phyloP scores from a whole-genome alignment of 164 flowering plant genomes.

The Aristolochia contorta region DNA sequence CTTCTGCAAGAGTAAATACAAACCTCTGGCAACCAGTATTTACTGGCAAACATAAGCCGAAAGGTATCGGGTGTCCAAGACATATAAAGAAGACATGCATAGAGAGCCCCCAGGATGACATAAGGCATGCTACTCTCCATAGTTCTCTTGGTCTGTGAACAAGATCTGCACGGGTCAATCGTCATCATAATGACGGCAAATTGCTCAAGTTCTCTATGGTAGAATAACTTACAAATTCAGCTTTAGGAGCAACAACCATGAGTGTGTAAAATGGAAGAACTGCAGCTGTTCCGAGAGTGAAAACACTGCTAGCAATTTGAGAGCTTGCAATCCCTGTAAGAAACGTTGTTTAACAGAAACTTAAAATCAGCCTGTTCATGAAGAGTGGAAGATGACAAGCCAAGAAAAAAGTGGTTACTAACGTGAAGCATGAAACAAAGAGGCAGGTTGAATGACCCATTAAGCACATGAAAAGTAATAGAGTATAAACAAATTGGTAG shows the following conservation, averaged over 20 bases:
- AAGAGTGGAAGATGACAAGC: neutral
- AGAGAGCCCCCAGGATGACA: slow-evolving; percentile 57
- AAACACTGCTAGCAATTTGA: slow-evolving; percentile 66
- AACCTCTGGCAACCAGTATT: slow-evolving; percentile 94
- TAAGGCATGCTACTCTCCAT: slow-evolving; percentile 73
- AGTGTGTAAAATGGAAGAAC: slow-evolving; percentile 94
- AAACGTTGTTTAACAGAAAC: neutral
- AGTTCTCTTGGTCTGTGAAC: slow-evolving; percentile 66
- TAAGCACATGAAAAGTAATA: too few relatives aligned
- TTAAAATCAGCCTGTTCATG: too few relatives aligned
- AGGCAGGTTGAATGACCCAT: too few relatives aligned
- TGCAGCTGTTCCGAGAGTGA: slow-evolving; percentile 78
- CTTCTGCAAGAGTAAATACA: slow-evolving; percentile 1
- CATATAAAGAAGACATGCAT: slow-evolving; percentile 72
- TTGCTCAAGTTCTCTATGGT: neutral
- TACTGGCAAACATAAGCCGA: slow-evolving; percentile 64
- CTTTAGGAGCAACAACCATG: slow-evolving; percentile 87
- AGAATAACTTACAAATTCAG: slow-evolving; percentile 43
- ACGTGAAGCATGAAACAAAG: too few relatives aligned
- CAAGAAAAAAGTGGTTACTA: neutral
- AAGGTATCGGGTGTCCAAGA: slow-evolving; percentile 94
- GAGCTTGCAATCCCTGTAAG: slow-evolving; percentile 57
- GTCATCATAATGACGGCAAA: neutral
- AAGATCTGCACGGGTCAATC: neutral
- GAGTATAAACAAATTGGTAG: too few relatives aligned